Base-by-base conservation (phyloP, 306 rosid genomes). In the Echinosophora koreensis region DNA sequence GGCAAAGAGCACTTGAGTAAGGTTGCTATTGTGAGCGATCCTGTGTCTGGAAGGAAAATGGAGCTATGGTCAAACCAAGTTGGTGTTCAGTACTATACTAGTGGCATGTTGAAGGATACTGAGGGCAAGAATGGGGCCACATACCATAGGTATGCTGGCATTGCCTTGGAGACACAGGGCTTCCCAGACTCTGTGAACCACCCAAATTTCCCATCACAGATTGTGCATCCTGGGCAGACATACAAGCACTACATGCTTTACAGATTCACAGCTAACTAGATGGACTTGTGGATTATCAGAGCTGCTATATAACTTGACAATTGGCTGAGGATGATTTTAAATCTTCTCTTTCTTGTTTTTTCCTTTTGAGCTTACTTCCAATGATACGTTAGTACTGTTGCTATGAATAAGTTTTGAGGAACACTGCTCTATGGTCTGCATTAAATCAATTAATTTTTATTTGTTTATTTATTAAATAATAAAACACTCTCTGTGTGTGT, bases 121-220 rank as follows among this genome's bases (percentile, higher is more conserved):
- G 71, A 74, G 13, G 93, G 97, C 14, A 90, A 90, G 58, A 81
- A 38, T 14, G 89, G 93, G 4, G 86, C 73, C 9, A 47, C 38
- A 10, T 90, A 88, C 38, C 8, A 22, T 1, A 32, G 68, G 10
- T 51, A 76, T 72, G 89, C 77, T 10, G 95, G 71, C 6, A 55
- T 88, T 39, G 82, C 86, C 69, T 77, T 90, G 87, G 93, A 88
- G 77, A 85, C 93, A 22, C 91, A 90, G 16, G 95, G 92, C 2
- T 92, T 86, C 39, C 94, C 92, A 0, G 88, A 86, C 77, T 66
- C 94, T 3, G 88, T 89, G 7, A 89, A 92, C 55, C 32, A 66
- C 12, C 89, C 83, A 0, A 63, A 75, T 42, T 91, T 91, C 68
- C 97, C 97, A 8, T 83, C 90, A 0, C 88, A 86, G 75, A 80